Evolutionary conservation across 2,329 filamentous ascomycete species (phyloP).

Genomic region (Rhytidhysteron rufulum): DNA sequence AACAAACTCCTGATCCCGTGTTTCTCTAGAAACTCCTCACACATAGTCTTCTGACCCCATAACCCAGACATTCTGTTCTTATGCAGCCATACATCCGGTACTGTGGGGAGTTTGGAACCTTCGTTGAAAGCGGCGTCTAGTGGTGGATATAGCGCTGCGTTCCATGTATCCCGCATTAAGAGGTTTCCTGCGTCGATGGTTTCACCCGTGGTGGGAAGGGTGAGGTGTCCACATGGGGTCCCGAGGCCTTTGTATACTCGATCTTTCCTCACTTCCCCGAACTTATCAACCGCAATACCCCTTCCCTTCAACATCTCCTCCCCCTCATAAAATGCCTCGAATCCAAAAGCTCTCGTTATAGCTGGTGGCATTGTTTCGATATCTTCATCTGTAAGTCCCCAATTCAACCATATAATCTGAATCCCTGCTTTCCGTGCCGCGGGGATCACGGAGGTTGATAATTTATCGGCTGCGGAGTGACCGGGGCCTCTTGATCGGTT

Average conservation of each 20-base stretch:
- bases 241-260: slow-evolving; percentile 32
- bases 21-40: slow-evolving; percentile 35
- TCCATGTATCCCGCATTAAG: slow-evolving; percentile 39
- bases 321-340: slow-evolving; percentile 15
- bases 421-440: slow-evolving; percentile 38
- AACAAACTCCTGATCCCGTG: slow-evolving; percentile 38
- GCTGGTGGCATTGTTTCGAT: slow-evolving; percentile 34
- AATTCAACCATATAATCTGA: slow-evolving; percentile 40
- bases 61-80: slow-evolving; percentile 42
- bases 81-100: slow-evolving; percentile 30
- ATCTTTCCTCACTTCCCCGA: slow-evolving; percentile 15
- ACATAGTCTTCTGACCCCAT: slow-evolving; percentile 31
- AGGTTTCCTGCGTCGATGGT: slow-evolving; percentile 29
- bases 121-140: slow-evolving; percentile 29
- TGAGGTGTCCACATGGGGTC: slow-evolving; percentile 17
- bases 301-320: slow-evolving; percentile 8
- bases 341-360: slow-evolving; percentile 37
- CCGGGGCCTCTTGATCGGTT: slow-evolving; percentile 17
- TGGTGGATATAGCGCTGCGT: slow-evolving; percentile 37
- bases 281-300: slow-evolving; percentile 28
- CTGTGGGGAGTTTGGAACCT: slow-evolving; percentile 10
- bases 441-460: slow-evolving; percentile 34
- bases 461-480: slow-evolving; percentile 24
- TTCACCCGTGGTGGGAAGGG: slow-evolving; percentile 16
- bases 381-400: slow-evolving; percentile 38